phyloP scores from a whole-genome alignment of 2,329 filamentous ascomycete genomes.

The Catunica adiposa region DNA sequence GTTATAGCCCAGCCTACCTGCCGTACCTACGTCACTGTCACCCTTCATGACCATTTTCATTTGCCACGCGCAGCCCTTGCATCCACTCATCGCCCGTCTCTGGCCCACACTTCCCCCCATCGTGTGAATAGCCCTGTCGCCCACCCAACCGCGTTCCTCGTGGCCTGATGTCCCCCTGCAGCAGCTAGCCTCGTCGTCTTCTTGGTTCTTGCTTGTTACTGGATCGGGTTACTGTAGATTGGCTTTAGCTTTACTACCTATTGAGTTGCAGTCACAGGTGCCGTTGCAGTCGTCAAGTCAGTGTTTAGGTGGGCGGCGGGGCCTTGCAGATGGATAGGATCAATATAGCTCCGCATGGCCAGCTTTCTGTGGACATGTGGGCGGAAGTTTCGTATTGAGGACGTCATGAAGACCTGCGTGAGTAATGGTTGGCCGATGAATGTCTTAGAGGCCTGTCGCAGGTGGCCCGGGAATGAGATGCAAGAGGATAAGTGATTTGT shows the following conservation, averaged over 20 bases:
- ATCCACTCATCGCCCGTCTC: neutral
- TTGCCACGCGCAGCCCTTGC: neutral
- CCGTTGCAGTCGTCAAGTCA: neutral
- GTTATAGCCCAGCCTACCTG: neutral
- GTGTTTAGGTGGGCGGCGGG: neutral
- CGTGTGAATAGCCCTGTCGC: neutral
- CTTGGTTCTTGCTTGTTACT: neutral
- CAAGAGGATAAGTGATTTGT: too few species aligned
- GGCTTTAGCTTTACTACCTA: neutral
- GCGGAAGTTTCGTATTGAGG: too few species aligned
- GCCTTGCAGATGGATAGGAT: neutral
- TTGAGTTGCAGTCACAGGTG: neutral
- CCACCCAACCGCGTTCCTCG: neutral
- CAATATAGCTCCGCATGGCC: neutral
- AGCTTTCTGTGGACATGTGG: too few species aligned
- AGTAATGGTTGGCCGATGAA: too few species aligned
- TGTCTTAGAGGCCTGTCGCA: too few species aligned
- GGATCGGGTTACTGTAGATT: neutral
- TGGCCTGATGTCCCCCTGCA: neutral
- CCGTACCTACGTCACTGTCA: constrained; percentile 2
- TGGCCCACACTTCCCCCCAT: neutral
- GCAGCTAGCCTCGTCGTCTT: neutral
- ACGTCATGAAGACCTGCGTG: too few species aligned
- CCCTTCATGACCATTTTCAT: neutral
- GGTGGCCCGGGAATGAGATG: too few species aligned